These are phyloP conservation scores for Lactarius trivialis DNA, from an alignment of 768 basidiomycete species.

Conservation along the genomic window DNA sequence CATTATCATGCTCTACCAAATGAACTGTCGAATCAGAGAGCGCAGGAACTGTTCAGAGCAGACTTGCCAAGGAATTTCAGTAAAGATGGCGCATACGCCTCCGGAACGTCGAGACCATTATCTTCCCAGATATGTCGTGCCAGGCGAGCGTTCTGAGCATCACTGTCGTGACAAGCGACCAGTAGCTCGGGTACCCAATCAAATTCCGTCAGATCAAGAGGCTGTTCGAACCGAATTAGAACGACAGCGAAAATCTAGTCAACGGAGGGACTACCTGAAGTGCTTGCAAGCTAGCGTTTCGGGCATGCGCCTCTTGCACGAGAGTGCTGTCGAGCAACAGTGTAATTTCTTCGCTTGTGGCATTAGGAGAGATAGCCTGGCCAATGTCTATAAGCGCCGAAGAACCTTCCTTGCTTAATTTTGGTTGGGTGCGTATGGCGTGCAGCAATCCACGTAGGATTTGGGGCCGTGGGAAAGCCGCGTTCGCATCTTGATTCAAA, in stretches of 20 bases:
- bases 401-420: conserved; percentile 76
- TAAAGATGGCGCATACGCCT: conserved; percentile 52
- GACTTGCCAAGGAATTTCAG: conserved; percentile 61
- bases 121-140: conserved; percentile 89
- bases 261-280: conserved; percentile 55
- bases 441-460: conserved; percentile 66
- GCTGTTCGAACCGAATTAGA: conserved; percentile 37
- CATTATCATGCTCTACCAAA: conserved; percentile 62
- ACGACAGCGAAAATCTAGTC: neutral
- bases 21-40: neutral
- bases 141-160: conserved; percentile 80
- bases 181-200: conserved; percentile 90
- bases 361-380: conserved; percentile 64
- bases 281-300: conserved; percentile 85
- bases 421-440: conserved; percentile 70
- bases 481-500: conserved; percentile 50
- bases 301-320: conserved; percentile 79
- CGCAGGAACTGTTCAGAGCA: neutral
- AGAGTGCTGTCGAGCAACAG: conserved; percentile 70
- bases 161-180: conserved; percentile 83
- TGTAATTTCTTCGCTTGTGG: conserved; percentile 53
- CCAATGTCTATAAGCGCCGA: conserved; percentile 75
- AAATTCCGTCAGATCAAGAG: conserved; percentile 88
- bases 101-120: conserved; percentile 84
- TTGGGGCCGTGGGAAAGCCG: conserved; percentile 65